Percentiles rank a stretch among this genome's conserved stretches.
phyloP scores from a whole-genome alignment of 2,329 filamentous ascomycete genomes.

The Aspergillus calidoustus region DNA sequence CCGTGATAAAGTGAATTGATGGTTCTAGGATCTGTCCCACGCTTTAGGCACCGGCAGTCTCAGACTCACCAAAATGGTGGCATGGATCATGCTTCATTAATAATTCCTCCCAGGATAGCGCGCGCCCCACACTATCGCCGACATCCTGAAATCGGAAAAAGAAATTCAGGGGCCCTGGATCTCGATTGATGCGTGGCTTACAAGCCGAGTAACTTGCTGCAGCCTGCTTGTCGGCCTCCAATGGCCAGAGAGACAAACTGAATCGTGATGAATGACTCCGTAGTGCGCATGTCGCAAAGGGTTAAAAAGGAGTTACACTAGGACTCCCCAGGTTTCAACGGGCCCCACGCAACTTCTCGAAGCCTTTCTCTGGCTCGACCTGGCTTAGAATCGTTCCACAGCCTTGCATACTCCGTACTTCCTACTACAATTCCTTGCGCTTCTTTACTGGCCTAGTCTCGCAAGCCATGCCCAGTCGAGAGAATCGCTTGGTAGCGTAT shows the following conservation, averaged over 20 bases:
- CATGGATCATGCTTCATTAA: not conserved
- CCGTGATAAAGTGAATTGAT: slow-evolving; percentile 14
- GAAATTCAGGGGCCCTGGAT: slow-evolving; percentile 10
- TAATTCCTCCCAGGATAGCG: not conserved
- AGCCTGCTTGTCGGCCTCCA: not conserved
- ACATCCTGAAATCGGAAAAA: slow-evolving; percentile 9
- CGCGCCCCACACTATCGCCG: not conserved
- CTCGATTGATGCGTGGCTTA: slow-evolving; percentile 8
- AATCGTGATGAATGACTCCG: slow-evolving; percentile 1
- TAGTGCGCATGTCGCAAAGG: not conserved
- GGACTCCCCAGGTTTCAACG: slow-evolving; percentile 2
- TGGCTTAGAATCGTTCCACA: slow-evolving; percentile 8
- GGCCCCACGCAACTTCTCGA: slow-evolving; percentile 3
- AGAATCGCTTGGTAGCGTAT: not conserved
- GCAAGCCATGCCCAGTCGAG: slow-evolving; percentile 2
- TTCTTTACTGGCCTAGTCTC: not conserved
- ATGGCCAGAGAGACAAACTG: not conserved
- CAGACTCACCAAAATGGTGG: not conserved
- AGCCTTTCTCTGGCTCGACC: slow-evolving; percentile 1
- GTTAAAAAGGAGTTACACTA: not conserved
- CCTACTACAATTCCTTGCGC: not conserved
- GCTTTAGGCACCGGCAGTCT: slow-evolving; percentile 1
- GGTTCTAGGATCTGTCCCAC: slow-evolving; percentile 12
- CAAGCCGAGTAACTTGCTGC: not conserved
- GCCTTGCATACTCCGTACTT: not conserved